These are phyloP conservation scores for Celoporthe dispersa DNA, from an alignment of 2,329 filamentous ascomycete species.

Conservation along the genomic window DNA sequence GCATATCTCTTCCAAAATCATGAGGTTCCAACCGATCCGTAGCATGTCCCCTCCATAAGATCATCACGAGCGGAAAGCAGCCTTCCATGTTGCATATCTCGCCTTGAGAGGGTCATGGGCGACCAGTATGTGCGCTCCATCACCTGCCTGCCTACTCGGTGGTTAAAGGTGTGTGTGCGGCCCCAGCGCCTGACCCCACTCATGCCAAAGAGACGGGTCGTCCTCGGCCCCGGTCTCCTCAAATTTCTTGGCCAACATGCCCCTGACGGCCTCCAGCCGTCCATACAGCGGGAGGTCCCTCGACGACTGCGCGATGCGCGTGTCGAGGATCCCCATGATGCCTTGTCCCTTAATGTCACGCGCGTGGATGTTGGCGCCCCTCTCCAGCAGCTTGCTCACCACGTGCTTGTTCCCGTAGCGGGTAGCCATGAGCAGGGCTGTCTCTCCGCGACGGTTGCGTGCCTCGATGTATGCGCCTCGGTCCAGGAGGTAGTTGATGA, in stretches of 20 bases:
- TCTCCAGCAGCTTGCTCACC: slow-evolving; percentile 49
- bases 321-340: slow-evolving; percentile 52
- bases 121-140: background rate
- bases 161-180: background rate
- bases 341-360: slow-evolving; percentile 50
- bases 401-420: slow-evolving; percentile 58
- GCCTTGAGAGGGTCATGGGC: background rate
- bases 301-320: slow-evolving; percentile 37
- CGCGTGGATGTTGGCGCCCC: slow-evolving; percentile 52
- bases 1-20: background rate
- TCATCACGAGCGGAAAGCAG: background rate
- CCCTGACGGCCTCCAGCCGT: slow-evolving; percentile 24
- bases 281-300: slow-evolving; percentile 20
- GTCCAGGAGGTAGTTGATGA: slow-evolving; percentile 49
- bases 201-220: slow-evolving; percentile 23
- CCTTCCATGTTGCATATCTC: background rate
- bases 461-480: slow-evolving; percentile 52
- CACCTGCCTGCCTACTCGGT: background rate
- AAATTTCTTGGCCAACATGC: slow-evolving; percentile 24
- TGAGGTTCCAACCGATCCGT: background rate
- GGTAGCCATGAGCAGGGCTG: slow-evolving; percentile 58
- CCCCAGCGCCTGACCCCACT: slow-evolving; percentile 19
- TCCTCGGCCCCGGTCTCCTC: slow-evolving; percentile 19
- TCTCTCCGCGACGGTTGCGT: slow-evolving; percentile 59
- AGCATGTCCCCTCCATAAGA: background rate